phyloP scores from a whole-genome alignment of 352 stramenopile species.

The Blastocystis sp. region DNA sequence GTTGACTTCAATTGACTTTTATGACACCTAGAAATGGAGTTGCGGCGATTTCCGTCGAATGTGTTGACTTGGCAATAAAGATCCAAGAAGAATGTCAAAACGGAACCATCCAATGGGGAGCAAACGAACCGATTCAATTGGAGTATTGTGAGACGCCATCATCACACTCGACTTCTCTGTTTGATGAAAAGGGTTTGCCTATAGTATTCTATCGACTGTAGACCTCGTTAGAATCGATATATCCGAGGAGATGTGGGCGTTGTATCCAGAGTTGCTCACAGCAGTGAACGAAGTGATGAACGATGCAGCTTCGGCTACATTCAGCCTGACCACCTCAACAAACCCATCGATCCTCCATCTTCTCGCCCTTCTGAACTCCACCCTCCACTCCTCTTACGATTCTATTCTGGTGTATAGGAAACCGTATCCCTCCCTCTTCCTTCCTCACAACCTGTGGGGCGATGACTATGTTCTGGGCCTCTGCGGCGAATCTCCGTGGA shows the following conservation, averaged over 20 bases:
- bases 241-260: neutral
- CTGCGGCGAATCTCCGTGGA: neutral
- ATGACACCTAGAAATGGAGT: no score
- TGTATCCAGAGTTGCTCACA: neutral
- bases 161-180: no score
- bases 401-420: neutral
- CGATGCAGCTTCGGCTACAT: neutral
- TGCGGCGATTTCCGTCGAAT: neutral
- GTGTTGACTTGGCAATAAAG: neutral
- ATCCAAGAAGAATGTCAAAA: neutral
- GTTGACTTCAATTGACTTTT: no score
- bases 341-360: neutral
- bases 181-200: no score
- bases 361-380: neutral
- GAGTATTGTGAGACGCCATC: neutral
- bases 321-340: neutral
- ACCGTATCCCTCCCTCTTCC: neutral
- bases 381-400: neutral
- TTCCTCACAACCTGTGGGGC: conserved; percentile 2
- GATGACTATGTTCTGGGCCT: neutral
- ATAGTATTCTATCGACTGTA: no score
- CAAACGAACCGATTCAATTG: neutral
- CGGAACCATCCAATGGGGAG: no score
- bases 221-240: neutral
- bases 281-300: neutral